Evolutionary conservation across 805 yeast genomes (phyloP).

Genomic region (Yarrowia phangngaensis): DNA sequence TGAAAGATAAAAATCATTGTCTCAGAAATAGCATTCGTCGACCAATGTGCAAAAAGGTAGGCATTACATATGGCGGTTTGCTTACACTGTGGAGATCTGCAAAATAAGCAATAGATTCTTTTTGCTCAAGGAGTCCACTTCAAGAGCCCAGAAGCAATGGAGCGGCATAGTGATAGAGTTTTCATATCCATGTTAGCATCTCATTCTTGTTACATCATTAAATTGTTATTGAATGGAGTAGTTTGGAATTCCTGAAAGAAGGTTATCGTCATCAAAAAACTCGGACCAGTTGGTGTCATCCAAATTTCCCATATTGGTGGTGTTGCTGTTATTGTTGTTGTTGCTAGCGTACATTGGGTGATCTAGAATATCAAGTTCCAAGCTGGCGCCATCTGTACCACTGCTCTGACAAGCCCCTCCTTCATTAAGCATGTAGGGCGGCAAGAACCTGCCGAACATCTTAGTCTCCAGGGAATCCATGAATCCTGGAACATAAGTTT

Average conservation of each 20-base stretch:
- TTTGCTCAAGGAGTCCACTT: too few species aligned
- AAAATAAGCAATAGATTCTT: too few species aligned
- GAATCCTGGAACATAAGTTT: constrained; percentile 65
- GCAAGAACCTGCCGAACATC: constrained; percentile 75
- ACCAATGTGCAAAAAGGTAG: too few species aligned
- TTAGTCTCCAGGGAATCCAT: constrained; percentile 83
- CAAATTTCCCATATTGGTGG: constrained; percentile 6
- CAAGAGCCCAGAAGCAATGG: too few species aligned
- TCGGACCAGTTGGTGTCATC: constrained; percentile 23
- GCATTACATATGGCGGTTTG: too few species aligned
- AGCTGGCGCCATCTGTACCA: neutral
- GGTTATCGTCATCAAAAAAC: constrained; percentile 20
- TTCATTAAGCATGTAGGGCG: constrained; percentile 67
- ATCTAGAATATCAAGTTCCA: constrained; percentile 12
- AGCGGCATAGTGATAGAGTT: too few species aligned
- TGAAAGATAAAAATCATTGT: too few species aligned
- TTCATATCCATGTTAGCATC: too few species aligned
- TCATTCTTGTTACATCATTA: too few species aligned
- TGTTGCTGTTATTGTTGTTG: neutral
- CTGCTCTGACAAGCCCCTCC: constrained; percentile 2
- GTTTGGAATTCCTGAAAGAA: constrained; percentile 17
- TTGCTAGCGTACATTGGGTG: constrained; percentile 7
- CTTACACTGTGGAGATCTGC: too few species aligned
- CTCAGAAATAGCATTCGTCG: too few species aligned
- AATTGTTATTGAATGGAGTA: neutral